phyloP scores from a whole-genome alignment of 2,329 filamentous ascomycete genomes.

The Penicillium sp. region DNA sequence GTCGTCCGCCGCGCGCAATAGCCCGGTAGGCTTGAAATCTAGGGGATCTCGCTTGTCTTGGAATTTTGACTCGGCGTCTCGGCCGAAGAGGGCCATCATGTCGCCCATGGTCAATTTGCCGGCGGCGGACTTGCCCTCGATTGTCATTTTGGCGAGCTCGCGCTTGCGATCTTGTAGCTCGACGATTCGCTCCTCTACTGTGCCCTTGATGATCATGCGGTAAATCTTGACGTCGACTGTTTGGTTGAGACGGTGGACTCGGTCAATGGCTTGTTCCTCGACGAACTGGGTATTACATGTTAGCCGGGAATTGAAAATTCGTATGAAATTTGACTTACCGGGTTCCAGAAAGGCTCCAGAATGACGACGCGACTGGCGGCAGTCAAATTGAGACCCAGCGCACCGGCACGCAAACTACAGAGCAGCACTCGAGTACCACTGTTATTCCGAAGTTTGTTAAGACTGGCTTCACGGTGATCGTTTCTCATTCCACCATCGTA shows the following conservation, averaged over 20 bases:
- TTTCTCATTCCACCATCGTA: slow-evolving; percentile 97
- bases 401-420: slow-evolving; percentile 91
- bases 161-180: slow-evolving; percentile 92
- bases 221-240: slow-evolving; percentile 93
- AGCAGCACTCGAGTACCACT: slow-evolving; percentile 75
- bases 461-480: slow-evolving; percentile 82
- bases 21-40: slow-evolving; percentile 31
- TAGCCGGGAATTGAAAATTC: slow-evolving; percentile 17
- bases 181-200: slow-evolving; percentile 92
- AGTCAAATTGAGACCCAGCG: slow-evolving; percentile 88
- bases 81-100: slow-evolving; percentile 84
- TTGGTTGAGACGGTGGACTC: slow-evolving; percentile 96
- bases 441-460: slow-evolving; percentile 73
- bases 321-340: slow-evolving; percentile 52
- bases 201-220: slow-evolving; percentile 81
- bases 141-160: slow-evolving; percentile 83
- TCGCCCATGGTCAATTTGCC: slow-evolving; percentile 90
- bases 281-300: slow-evolving; percentile 63
- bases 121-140: slow-evolving; percentile 73
- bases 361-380: slow-evolving; percentile 92
- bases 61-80: slow-evolving; percentile 57
- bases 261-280: slow-evolving; percentile 97
- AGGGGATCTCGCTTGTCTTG: slow-evolving; percentile 42
- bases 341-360: slow-evolving; percentile 98
- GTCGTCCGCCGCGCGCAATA: slow-evolving; percentile 31